Base-by-base conservation (phyloP, 1,284 basidiomycete genomes). In the Naganishia cerealis region DNA sequence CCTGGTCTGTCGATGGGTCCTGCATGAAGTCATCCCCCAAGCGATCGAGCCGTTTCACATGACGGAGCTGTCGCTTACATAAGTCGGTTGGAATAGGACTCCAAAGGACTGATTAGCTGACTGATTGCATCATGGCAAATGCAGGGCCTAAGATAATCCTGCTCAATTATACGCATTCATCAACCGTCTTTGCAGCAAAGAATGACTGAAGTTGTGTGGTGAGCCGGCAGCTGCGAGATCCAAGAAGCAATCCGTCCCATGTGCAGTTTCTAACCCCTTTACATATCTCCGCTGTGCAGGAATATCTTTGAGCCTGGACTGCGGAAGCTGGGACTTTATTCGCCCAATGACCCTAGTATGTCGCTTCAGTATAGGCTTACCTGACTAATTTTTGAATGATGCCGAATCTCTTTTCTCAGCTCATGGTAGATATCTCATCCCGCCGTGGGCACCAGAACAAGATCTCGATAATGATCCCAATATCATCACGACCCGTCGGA, bases 301-400 rank as follows among this genome's bases (percentile, higher is more conserved):
- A 79, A 80, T 68, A 71, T 80, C 57, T 54, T 76, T 21, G 78
- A 79, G 69, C 78, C 80, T 0, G 75, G 77, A 55, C 69, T 79
- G 40, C 73, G 76, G 2, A 68, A 70, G 9, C 42, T 70, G 1
- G 75, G 74, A 0, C 53, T 77, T 0, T 80, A 80, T 71, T 72
- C 68, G 2, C 72, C 75, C 7, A 65, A 72, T 26, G 80, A 81
- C 66, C 78, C 79, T 1, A 81, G 79, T 79, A 36, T 68, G 77
- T 73, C 2, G 15, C n/a, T 26, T 12, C n/a, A 8, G 29, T 33
- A 15, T 9, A 24, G 9, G 21, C 16, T 36, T n/a, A 10, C 38
- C 42, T 52, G 29, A 0, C 9, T 3, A 7, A 26, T 7, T 26
- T 8, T 24, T 12, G 9, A 13, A 46, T 54, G 29, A 62, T 6